Evolutionary conservation across 2,329 filamentous ascomycete species (phyloP).

Genomic region (Talaromyces sp.): DNA sequence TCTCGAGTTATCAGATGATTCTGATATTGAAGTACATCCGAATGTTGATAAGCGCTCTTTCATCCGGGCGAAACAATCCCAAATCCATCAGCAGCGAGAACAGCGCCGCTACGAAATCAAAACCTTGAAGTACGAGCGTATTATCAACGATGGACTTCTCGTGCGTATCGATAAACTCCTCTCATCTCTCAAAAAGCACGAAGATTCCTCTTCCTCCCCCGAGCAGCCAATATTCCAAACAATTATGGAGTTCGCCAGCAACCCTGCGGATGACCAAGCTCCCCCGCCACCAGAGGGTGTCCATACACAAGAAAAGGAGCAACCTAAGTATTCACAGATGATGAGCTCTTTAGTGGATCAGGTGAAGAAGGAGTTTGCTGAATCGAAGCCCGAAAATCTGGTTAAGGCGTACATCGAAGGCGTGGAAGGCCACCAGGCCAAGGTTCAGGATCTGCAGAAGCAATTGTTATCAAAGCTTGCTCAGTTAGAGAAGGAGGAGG

Average conservation of each 20-base stretch:
- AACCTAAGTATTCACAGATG: slow-evolving; percentile 93
- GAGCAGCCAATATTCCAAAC: slow-evolving; percentile 87
- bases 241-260: slow-evolving; percentile 77
- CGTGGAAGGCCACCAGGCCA: slow-evolving; percentile 72
- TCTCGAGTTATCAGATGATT: slow-evolving; percentile 96
- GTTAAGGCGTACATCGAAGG: slow-evolving; percentile 78
- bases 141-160: slow-evolving; percentile 89
- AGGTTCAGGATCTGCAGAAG: slow-evolving; percentile 76
- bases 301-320: slow-evolving; percentile 71
- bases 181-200: slow-evolving; percentile 72
- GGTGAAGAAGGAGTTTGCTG: slow-evolving; percentile 82
- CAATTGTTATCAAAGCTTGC: slow-evolving; percentile 74
- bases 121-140: slow-evolving; percentile 83
- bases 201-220: slow-evolving; percentile 64
- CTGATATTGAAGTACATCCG: slow-evolving; percentile 95
- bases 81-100: slow-evolving; percentile 89
- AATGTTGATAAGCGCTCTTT: slow-evolving; percentile 99
- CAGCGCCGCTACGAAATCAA: slow-evolving; percentile 87
- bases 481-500: slow-evolving; percentile 81
- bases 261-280: slow-evolving; percentile 73
- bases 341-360: slow-evolving; percentile 95
- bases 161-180: slow-evolving; percentile 80
- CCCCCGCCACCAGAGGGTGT: slow-evolving; percentile 77
- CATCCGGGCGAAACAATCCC: slow-evolving; percentile 95
- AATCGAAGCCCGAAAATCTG: slow-evolving; percentile 67